Base-by-base conservation (phyloP, 2,329 filamentous ascomycete genomes). In the Hypocrella siamensis region DNA sequence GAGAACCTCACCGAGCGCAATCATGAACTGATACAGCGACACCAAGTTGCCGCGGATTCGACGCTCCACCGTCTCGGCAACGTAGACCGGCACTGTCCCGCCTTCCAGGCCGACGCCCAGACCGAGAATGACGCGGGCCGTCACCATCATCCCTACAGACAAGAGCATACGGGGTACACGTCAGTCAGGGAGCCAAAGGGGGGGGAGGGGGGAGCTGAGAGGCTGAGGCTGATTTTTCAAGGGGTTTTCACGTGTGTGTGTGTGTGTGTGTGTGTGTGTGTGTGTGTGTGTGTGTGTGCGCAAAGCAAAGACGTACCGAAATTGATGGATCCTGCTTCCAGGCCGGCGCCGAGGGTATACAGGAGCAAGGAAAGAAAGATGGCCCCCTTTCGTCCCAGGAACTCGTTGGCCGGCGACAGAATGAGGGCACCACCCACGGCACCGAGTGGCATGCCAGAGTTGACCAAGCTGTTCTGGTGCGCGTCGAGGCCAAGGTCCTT, bases 11-110 rank as follows among this genome's bases (percentile, higher is more conserved):
- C 78, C 78, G 0, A 83, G 61, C 0, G 79, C 79, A 44, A 83
- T 83, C 53, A 79, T 81, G 53, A 82, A 70, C 46, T 83, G 79
- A 49, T 82, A 83, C 0, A 82, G 58, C 0, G 75, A 80, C 2
- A 83, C 78, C 31, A 83, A 54, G 48, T 82, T 82, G 41, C 78
- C 78, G 43, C 78, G 70, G 17, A 79, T 63, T 36, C 61, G 65
- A 19, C 70, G 63, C 42, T 78, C 74, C 27, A 81, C 77, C 0
- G 72, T 76, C 51, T 83, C 78, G 2, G 78, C 76, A 19, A 83
- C 77, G 39, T 83, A 83, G 33, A 82, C 73, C 1, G 76, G 76
- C 4, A 82, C 77, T 0, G 77, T 82, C 47, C 78, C 78, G 31
- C 77, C 77, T 47, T 82, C 78, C 2, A 82, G 61, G 53, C 78